Evolutionary conservation across 2,329 filamentous ascomycete species (phyloP), one percentile per base, ranked within the genome.

Genomic region (Nemania abortiva): DNA sequence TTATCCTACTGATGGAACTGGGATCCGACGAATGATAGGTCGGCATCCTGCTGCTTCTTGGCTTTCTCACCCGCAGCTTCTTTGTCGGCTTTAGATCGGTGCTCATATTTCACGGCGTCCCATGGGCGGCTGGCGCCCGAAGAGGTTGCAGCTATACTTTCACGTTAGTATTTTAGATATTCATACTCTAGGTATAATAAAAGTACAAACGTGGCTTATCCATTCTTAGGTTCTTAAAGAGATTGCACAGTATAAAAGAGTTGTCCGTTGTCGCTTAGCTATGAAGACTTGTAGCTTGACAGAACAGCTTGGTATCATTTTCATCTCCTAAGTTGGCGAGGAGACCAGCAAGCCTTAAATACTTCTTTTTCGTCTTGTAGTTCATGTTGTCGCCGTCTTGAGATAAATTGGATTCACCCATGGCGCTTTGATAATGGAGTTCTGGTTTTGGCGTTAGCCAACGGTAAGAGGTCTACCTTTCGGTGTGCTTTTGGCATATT

Each of bases 31-130:
- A 29, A 57, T 18, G 53, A 34, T 45, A 69, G 6, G 13, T 69
- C 42, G 10, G 56, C 49, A 9, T 65, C 58, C 53, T 69, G 66
- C 45, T 65, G 66, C n/a, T 57, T 56, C 37, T 60, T 56, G n/a
- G 6, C 10, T 27, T 57, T 56, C 37, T 60, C 52, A n/a, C 10
- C 10, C 55, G 60, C 6, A 15, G 27, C 15, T 42, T 18, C 4
- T 20, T 56, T 56, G 37, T 39, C 39, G 34, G 56, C 56, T 49
- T 68, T 68, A 13, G 61, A 61, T 4, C 55, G 64, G 42, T 50
- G 57, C 42, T 65, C 52, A 24, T n/a, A 37, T 18, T 63, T 52
- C 24, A 10, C 11, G 15, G 13, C 13, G 15, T 47, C 39, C 18
- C 27, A 42, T 18, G 54, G 2, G 54, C 18, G 7, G 34, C 39